Conservation (phyloP, 2,329 filamentous ascomycete species). For the Aureobasidium lini region DNA sequence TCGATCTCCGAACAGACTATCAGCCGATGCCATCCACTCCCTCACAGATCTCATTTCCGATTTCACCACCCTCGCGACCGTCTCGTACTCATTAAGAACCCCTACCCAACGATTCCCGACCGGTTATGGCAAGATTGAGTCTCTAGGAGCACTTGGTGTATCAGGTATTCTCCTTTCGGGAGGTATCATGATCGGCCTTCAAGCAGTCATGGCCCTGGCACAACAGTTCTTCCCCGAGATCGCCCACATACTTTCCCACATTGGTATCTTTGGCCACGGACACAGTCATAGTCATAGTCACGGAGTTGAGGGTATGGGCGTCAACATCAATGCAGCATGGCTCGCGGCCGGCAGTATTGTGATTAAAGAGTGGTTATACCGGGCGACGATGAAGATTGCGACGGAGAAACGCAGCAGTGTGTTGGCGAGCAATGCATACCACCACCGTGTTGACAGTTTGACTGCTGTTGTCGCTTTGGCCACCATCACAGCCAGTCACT, state of each 20-base stretch:
- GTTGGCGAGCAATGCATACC: conserved; percentile 88
- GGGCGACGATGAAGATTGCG: conserved; percentile 95
- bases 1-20: conserved; percentile 17
- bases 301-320: conserved; percentile 47
- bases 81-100: conserved; percentile 84
- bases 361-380: conserved; percentile 95
- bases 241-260: conserved; percentile 34
- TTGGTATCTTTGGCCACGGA: conserved; percentile 43
- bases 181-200: conserved; percentile 80
- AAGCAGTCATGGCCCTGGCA: conserved; percentile 52
- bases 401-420: conserved; percentile 91
- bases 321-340: conserved; percentile 92
- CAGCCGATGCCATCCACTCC: conserved; percentile 87
- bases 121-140: conserved; percentile 97
- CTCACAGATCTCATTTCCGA: conserved; percentile 93
- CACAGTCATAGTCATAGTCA: conserved; percentile 63
- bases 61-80: conserved; percentile 85
- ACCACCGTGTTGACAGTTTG: conserved; percentile 92
- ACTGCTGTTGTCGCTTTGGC: conserved; percentile 89
- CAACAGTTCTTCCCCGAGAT: conserved; percentile 43
- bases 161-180: conserved; percentile 84
- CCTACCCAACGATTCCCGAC: conserved; percentile 77
- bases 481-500: conserved; percentile 82
- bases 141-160: conserved; percentile 84
- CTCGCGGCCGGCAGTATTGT: conserved; percentile 81